Evolutionary conservation across 2,329 filamentous ascomycete species (phyloP).

Genomic region (Talaromyces sp.): DNA sequence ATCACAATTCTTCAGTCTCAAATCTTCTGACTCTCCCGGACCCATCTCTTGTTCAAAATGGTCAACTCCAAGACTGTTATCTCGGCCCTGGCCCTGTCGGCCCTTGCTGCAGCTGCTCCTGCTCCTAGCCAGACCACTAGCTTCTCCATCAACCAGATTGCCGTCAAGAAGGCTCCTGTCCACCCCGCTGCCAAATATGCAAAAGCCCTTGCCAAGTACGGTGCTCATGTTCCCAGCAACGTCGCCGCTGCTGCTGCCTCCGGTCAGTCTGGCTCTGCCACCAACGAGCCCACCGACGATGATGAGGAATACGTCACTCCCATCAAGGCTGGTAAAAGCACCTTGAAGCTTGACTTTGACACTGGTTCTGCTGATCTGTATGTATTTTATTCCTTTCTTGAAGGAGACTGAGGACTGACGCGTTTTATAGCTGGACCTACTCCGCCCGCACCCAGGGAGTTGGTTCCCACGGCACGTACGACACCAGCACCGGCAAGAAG

Average conservation of each 20-base stretch:
- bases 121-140: conserved; percentile 4
- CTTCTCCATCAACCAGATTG: conserved; percentile 14
- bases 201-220: conserved; percentile 11
- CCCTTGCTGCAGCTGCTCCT: conserved; percentile 11
- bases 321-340: conserved; percentile 59
- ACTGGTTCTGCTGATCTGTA: conserved; percentile 65
- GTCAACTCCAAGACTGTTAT: conserved; percentile 15
- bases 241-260: conserved; percentile 9
- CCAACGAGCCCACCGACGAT: conserved; percentile 39
- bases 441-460: conserved; percentile 52
- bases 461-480: conserved; percentile 54
- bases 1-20: neutral
- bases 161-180: conserved; percentile 4
- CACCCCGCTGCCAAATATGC: conserved; percentile 4
- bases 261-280: conserved; percentile 22
- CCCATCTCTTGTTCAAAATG: conserved; percentile 9
- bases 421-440: conserved; percentile 56
- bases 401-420: conserved; percentile 11
- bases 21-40: neutral
- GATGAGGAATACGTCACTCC: conserved; percentile 58
- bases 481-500: conserved; percentile 49
- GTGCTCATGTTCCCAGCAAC: neutral
- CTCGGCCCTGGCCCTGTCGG: conserved; percentile 15
- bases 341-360: conserved; percentile 63
- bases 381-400: conserved; percentile 21